Evolutionary conservation across 352 stramenopile species (phyloP).

Genomic region (Phytopythium oedochilum): DNA sequence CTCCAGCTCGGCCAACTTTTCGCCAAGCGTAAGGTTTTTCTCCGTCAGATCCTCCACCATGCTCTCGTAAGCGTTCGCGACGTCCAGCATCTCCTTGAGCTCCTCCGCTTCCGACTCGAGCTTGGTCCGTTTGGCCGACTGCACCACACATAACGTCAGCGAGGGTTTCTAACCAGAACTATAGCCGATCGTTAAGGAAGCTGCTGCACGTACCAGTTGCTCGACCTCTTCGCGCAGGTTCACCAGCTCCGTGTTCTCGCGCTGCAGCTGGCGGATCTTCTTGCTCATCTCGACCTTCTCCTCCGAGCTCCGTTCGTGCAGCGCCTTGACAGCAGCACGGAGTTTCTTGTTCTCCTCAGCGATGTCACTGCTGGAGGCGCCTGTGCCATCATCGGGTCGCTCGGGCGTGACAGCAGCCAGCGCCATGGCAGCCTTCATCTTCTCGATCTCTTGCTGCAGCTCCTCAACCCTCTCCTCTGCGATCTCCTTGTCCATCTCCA

Average conservation of each 20-base stretch:
- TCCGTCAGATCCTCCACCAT: slow-evolving; percentile 89
- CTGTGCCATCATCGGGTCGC: slow-evolving; percentile 13
- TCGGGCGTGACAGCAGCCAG: slow-evolving; percentile 41
- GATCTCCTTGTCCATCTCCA: slow-evolving; percentile 89
- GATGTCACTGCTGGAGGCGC: slow-evolving; percentile 23
- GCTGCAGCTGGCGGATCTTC: slow-evolving; percentile 68
- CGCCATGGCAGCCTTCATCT: slow-evolving; percentile 59
- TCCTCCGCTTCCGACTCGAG: slow-evolving; percentile 72
- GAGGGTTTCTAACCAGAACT: too few relatives aligned
- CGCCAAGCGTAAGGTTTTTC: slow-evolving; percentile 82
- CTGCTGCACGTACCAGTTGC: slow-evolving; percentile 35
- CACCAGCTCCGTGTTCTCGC: slow-evolving; percentile 65
- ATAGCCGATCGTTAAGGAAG: too few relatives aligned
- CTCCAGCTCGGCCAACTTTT: slow-evolving; percentile 76
- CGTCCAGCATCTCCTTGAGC: slow-evolving; percentile 82
- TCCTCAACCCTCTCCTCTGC: slow-evolving; percentile 81
- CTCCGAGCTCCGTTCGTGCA: slow-evolving; percentile 72
- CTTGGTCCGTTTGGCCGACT: slow-evolving; percentile 50
- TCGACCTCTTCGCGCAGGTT: slow-evolving; percentile 68
- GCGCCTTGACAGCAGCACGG: slow-evolving; percentile 69
- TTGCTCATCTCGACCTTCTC: slow-evolving; percentile 83
- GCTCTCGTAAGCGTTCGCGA: slow-evolving; percentile 82
- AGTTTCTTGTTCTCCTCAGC: slow-evolving; percentile 84
- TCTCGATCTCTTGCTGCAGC: slow-evolving; percentile 63
- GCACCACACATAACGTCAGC: too few relatives aligned